Conservation (phyloP, 176 grass and related monocot genomes). For the Rhipidocladum racemiflorum region DNA sequence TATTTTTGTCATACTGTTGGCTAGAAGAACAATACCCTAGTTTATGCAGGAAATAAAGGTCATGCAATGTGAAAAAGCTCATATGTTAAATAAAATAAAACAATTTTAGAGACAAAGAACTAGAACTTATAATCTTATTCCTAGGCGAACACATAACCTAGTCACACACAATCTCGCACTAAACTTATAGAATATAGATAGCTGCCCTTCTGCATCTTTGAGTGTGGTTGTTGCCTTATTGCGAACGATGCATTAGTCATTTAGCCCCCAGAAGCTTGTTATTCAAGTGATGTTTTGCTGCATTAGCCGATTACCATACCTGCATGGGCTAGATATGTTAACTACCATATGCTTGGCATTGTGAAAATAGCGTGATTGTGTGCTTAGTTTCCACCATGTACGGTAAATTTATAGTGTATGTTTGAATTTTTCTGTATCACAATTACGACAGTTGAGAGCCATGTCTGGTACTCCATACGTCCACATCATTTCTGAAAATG, state of each 20-base stretch:
- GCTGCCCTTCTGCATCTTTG: neutral
- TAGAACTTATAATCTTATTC: neutral
- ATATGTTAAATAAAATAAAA: neutral
- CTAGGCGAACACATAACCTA: neutral
- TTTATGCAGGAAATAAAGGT: neutral
- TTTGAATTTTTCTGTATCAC: neutral
- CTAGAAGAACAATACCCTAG: constrained; percentile 13
- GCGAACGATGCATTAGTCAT: neutral
- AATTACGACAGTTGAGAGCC: neutral
- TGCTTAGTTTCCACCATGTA: neutral
- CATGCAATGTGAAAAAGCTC: neutral
- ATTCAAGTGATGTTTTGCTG: neutral
- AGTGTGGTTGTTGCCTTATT: neutral
- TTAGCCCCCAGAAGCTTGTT: neutral
- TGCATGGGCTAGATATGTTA: neutral
- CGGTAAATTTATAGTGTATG: neutral
- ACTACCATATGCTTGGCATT: neutral
- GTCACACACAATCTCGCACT: neutral
- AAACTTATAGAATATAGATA: neutral
- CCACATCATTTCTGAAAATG: neutral
- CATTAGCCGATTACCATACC: neutral
- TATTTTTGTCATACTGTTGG: constrained; percentile 13
- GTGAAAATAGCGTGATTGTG: neutral
- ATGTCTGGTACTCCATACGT: neutral
- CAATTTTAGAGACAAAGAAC: neutral